Percentiles rank a stretch among this genome's conserved stretches.
These are phyloP conservation scores for Phoenix roebelenii DNA, from an alignment of 176 grass and related monocot species.

Conservation along the genomic window DNA sequence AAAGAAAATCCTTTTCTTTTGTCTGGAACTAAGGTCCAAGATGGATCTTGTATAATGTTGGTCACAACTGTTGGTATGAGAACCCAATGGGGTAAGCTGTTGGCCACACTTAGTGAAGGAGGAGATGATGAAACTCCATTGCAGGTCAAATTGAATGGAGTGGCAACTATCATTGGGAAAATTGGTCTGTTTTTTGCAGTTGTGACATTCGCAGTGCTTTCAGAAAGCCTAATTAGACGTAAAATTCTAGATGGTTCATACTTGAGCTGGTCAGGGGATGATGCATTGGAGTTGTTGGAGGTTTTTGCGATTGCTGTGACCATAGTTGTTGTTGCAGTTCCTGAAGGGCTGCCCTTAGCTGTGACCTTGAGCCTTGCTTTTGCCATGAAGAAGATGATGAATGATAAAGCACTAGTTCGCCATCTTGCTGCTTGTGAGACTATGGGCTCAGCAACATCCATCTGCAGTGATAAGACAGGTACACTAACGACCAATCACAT, in stretches of 20 bases:
- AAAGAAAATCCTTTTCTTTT: slow-evolving; percentile 83
- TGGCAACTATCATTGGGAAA: slow-evolving; percentile 80
- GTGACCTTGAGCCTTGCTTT: slow-evolving; percentile 94
- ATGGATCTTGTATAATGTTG: slow-evolving; percentile 91
- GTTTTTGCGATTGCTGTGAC: slow-evolving; percentile 97
- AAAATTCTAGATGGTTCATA: slow-evolving; percentile 39
- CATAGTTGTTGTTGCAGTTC: slow-evolving; percentile 94
- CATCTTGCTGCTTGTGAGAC: slow-evolving; percentile 95
- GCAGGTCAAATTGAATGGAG: slow-evolving; percentile 72
- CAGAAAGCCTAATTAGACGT: slow-evolving; percentile 47
- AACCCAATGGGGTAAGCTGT: slow-evolving; percentile 95
- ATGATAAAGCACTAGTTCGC: slow-evolving; percentile 90
- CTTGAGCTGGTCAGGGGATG: slow-evolving; percentile 73
- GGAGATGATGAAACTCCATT: slow-evolving; percentile 96
- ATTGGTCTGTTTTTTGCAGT: slow-evolving; percentile 91
- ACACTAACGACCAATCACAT: slow-evolving; percentile 94
- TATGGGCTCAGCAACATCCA: slow-evolving; percentile 95
- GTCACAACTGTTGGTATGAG: slow-evolving; percentile 92
- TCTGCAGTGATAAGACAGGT: slow-evolving; percentile 96
- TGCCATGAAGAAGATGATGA: slow-evolving; percentile 99
- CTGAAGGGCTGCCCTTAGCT: slow-evolving; percentile 91
- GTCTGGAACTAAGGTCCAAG: slow-evolving; percentile 86
- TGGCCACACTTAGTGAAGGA: slow-evolving; percentile 88
- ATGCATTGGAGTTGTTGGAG: slow-evolving; percentile 73
- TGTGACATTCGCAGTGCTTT: slow-evolving; percentile 87